A percentile compares a stretch with the other conserved stretches of the same genome.
phyloP scores from a whole-genome alignment of 1,284 basidiomycete species.

The Paramarasmius palmivorus region DNA sequence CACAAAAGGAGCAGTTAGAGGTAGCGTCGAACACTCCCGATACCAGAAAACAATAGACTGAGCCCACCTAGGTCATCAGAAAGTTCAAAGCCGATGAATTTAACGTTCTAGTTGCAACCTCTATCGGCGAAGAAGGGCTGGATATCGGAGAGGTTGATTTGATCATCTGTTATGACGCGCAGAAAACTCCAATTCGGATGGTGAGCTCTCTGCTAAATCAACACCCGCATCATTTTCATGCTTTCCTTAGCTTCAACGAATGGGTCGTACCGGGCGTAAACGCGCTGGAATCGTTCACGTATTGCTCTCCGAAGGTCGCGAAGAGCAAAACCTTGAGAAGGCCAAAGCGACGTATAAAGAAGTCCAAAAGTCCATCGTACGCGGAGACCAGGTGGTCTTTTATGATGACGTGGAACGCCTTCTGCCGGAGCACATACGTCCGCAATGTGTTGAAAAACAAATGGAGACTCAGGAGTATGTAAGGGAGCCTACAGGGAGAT shows the following conservation, averaged over 20 bases:
- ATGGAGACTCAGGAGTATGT: constrained; percentile 81
- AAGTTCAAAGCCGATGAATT: constrained; percentile 87
- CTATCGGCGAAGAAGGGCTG: constrained; percentile 98
- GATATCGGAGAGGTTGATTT: constrained; percentile 99
- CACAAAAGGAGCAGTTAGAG: constrained; percentile 89
- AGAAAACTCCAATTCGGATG: constrained; percentile 96
- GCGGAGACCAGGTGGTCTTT: constrained; percentile 85
- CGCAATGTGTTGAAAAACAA: constrained; percentile 75
- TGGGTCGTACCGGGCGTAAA: constrained; percentile 95
- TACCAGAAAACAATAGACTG: constrained; percentile 10
- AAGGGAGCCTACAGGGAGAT: constrained; percentile 47
- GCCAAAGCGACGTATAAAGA: constrained; percentile 88
- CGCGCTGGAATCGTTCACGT: constrained; percentile 90
- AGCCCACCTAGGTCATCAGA: constrained; percentile 64
- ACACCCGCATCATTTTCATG: background rate
- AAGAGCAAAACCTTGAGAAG: constrained; percentile 90
- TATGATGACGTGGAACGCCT: constrained; percentile 91
- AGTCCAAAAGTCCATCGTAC: constrained; percentile 88
- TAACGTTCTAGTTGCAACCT: constrained; percentile 95
- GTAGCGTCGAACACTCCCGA: constrained; percentile 39
- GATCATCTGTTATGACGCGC: constrained; percentile 96
- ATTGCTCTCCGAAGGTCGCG: constrained; percentile 88
- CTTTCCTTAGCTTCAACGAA: constrained; percentile 82
- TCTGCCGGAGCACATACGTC: constrained; percentile 77
- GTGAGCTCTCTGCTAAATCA: constrained; percentile 44